Base-by-base conservation (phyloP, 352 stramenopile genomes). In the Phytophthora hibernalis region DNA sequence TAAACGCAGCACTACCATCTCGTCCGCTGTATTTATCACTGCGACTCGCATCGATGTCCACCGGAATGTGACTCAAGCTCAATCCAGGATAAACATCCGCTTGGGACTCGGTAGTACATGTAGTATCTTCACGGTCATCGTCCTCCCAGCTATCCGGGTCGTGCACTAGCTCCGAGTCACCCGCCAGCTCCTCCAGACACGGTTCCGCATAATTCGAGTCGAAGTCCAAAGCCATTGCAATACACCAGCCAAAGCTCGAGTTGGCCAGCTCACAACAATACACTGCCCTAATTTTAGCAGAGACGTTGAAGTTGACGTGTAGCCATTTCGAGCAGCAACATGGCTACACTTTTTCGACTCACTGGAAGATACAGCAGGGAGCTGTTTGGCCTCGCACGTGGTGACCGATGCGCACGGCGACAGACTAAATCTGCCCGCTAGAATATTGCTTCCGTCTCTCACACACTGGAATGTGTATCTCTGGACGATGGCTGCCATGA, bases 181-280 rank as follows among this genome's bases (percentile, higher is more conserved):
- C 28, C 2, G 47, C 30, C 33, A 71, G 33, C 51, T 62, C 42
- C 42, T 62, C 56, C 56, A 66, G 59, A 15, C 33, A 57, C 6
- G 48, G 38, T 28, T 18, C 31, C 24, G 7, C 21, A 53, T 21
- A 26, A n/a, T 26, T 28, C 15, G 42, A 33, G 6, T 54, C 43
- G 37, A 48, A 26, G 44, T 7, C 44, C 40, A 40, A 66, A 22
- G 48, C 11, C 58, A 66, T 65, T 16, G 45, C 45, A 5, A 21
- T 38, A 21, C 6, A 56, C 11, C 11, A 31, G 26, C 26, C 26
- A 31, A 31, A 31, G 26, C 26, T 7, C 26, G 26, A 42, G 42
- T 20, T 12, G 33, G 13, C 20, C 8, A 33, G 22, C 9, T n/a
- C n/a, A 40, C 7, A 4, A 40, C 33, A 43, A 43, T 10, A 4